These are phyloP conservation scores for Aspergillus nomiae DNA, from an alignment of 2,329 filamentous ascomycete species.

Conservation along the genomic window DNA sequence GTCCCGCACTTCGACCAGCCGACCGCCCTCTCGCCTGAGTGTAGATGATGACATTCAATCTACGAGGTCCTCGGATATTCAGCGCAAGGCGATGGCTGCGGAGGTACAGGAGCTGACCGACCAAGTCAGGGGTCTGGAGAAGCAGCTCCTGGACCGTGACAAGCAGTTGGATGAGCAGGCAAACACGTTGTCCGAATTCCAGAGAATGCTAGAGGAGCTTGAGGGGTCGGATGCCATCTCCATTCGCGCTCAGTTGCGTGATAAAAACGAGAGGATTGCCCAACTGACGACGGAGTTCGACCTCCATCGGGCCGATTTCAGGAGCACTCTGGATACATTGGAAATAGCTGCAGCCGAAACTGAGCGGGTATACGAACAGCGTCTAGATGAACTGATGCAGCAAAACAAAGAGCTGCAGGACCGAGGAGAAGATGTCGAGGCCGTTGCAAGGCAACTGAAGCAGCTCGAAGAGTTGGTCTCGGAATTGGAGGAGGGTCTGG, in stretches of 20 bases:
- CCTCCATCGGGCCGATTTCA: constrained; percentile 89
- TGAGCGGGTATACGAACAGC: constrained; percentile 81
- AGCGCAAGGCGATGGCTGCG: constrained; percentile 25
- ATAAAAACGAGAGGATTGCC: constrained; percentile 96
- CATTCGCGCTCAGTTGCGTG: constrained; percentile 77
- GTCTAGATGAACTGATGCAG: constrained; percentile 64
- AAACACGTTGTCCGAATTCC: constrained; percentile 82
- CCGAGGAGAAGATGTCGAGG: constrained; percentile 84
- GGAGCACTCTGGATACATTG: constrained; percentile 93
- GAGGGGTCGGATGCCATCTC: constrained; percentile 76
- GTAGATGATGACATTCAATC: constrained; percentile 39
- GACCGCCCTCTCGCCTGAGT: constrained; percentile 43
- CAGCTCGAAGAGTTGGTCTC: constrained; percentile 95
- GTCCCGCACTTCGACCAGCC: constrained; percentile 38
- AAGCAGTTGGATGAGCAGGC: constrained; percentile 87
- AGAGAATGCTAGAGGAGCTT: constrained; percentile 79
- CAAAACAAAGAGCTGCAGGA: constrained; percentile 83
- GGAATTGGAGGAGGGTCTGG: constrained; percentile 92
- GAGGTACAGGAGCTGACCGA: constrained; percentile 57
- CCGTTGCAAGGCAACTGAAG: constrained; percentile 86
- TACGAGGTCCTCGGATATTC: constrained; percentile 34
- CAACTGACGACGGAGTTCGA: constrained; percentile 95
- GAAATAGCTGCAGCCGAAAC: constrained; percentile 96
- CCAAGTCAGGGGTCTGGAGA: constrained; percentile 71
- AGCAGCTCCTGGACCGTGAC: constrained; percentile 80